A percentile compares a stretch with the other conserved stretches of the same genome.
Conservation (phyloP, 768 basidiomycete genomes). For the Goffeauzyma gilvescens region DNA sequence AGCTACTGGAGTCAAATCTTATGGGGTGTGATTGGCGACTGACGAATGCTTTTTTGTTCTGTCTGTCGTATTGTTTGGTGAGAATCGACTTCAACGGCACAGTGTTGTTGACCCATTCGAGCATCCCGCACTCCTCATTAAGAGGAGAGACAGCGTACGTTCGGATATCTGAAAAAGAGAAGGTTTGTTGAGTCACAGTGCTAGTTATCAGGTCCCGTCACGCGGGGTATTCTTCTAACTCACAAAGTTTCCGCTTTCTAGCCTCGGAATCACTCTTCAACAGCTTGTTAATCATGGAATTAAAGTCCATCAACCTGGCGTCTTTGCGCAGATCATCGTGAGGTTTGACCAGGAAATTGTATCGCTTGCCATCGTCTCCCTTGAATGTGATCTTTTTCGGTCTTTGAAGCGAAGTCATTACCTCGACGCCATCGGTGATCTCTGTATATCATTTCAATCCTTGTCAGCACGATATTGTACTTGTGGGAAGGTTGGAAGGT, state of each 20-base stretch:
- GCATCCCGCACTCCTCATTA: slow-evolving; percentile 91
- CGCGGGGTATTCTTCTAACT: slow-evolving; percentile 25
- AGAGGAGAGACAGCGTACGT: slow-evolving; percentile 97
- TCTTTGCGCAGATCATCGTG: slow-evolving; percentile 96
- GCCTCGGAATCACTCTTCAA: slow-evolving; percentile 87
- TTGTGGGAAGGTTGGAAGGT: background rate
- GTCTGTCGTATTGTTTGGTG: slow-evolving; percentile 45
- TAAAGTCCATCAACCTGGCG: slow-evolving; percentile 92
- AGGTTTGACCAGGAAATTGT: slow-evolving; percentile 88
- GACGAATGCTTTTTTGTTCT: slow-evolving; percentile 39
- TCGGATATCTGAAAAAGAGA: slow-evolving; percentile 48
- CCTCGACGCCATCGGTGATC: slow-evolving; percentile 61
- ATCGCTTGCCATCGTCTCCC: slow-evolving; percentile 62
- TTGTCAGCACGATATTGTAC: background rate
- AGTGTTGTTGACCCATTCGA: slow-evolving; percentile 97
- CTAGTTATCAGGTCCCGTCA: background rate
- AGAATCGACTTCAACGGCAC: slow-evolving; percentile 61
- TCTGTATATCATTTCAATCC: slow-evolving; percentile 34
- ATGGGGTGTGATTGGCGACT: slow-evolving; percentile 24
- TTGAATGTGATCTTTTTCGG: slow-evolving; percentile 75
- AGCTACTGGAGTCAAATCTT: too few relatives aligned
- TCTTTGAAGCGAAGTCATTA: slow-evolving; percentile 80
- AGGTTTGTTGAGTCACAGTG: background rate
- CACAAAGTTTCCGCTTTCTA: slow-evolving; percentile 70
- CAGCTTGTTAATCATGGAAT: slow-evolving; percentile 89